Conservation (phyloP, 1,284 basidiomycete genomes). For the Trichosporon coremiiforme region DNA sequence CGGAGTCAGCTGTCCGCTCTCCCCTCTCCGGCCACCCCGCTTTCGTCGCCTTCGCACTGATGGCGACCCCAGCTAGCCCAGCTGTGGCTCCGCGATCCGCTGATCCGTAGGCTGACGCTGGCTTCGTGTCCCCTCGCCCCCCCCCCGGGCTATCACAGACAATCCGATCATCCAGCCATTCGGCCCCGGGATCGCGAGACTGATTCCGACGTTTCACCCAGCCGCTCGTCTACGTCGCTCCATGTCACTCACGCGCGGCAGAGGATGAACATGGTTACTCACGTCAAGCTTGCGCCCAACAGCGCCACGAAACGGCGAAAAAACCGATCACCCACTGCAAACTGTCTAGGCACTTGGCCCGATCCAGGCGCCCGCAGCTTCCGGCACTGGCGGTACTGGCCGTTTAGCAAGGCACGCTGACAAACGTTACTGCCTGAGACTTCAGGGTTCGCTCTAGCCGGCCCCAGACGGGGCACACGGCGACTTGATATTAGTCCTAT, state of each 20-base stretch:
- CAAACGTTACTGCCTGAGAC: neutral
- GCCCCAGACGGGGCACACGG: neutral
- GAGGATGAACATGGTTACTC: constrained; percentile 8
- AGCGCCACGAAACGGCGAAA: neutral
- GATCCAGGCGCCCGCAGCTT: neutral
- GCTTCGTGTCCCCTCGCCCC: constrained; percentile 1
- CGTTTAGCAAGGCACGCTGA: neutral
- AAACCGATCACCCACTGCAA: neutral
- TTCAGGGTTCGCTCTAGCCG: neutral
- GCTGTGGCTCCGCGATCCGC: constrained; percentile 7
- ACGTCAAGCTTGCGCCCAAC: neutral
- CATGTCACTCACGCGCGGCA: no score
- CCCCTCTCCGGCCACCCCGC: neutral
- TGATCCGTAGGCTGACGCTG: neutral
- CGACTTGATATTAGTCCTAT: constrained; percentile 12
- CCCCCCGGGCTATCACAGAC: no score
- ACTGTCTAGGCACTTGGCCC: neutral
- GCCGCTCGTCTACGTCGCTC: no score
- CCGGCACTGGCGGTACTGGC: neutral
- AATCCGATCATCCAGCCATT: neutral
- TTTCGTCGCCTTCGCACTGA: neutral
- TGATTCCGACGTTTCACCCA: neutral
- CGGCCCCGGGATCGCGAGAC: neutral
- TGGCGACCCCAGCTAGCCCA: neutral
- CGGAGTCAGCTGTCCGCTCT: neutral